Conservation (phyloP, 495 filamentous ascomycete species). For the Astrothelium macrocarpum region DNA sequence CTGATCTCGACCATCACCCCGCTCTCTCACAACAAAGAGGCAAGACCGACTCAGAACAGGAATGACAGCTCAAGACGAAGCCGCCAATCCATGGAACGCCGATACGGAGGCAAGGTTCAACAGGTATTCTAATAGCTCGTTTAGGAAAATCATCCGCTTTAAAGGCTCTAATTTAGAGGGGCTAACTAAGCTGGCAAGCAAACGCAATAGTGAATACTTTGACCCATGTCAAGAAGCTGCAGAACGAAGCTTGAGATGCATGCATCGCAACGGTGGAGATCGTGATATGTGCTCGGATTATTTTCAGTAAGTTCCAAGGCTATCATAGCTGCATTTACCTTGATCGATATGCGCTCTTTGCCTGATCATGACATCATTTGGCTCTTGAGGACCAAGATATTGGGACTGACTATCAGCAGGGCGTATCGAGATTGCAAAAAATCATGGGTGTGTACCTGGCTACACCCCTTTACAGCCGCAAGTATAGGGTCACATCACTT, state of each 20-base stretch:
- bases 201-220: conserved; percentile 73
- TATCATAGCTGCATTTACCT: not conserved
- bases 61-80: not conserved
- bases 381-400: not conserved
- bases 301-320: conserved; percentile 63
- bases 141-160: not conserved
- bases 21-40: not conserved
- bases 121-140: not conserved
- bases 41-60: no score
- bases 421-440: conserved; percentile 93
- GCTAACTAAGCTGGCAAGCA: conserved; percentile 43
- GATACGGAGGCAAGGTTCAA: not conserved
- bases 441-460: conserved; percentile 60
- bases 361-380: not conserved
- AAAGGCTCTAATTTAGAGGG: not conserved
- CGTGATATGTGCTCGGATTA: conserved; percentile 83
- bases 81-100: not conserved
- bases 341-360: not conserved
- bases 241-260: conserved; percentile 68
- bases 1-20: not conserved
- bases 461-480: not conserved
- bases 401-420: conserved; percentile 36
- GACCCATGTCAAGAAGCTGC: conserved; percentile 96
- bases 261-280: conserved; percentile 78
- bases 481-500: not conserved